Conservation (phyloP, 805 yeast species). For the Sporopachydermia lactativora region DNA sequence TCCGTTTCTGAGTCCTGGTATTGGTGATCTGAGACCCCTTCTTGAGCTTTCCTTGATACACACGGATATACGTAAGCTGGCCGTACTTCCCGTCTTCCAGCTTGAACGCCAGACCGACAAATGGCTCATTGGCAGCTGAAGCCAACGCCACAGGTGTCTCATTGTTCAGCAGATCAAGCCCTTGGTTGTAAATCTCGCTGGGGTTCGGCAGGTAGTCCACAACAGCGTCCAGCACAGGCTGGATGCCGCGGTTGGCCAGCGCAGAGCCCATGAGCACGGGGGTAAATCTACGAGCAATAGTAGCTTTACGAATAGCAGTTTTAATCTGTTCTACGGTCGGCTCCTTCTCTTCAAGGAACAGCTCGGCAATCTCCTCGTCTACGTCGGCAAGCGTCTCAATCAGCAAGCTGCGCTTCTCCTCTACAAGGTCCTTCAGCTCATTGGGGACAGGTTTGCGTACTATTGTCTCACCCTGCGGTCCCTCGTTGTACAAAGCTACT, state of each 20-base stretch:
- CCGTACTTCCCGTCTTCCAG: conserved; percentile 98
- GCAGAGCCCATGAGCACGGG: conserved; percentile 99
- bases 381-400: conserved; percentile 96
- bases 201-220: conserved; percentile 95
- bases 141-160: conserved; percentile 60
- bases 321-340: conserved; percentile 78
- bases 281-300: conserved; percentile 89
- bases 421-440: conserved; percentile 67
- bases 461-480: conserved; percentile 74
- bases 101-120: conserved; percentile 96
- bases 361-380: conserved; percentile 93
- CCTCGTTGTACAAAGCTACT: conserved; percentile 80
- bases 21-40: conserved; percentile 85
- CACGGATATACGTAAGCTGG: conserved; percentile 92
- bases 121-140: conserved; percentile 64
- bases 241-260: conserved; percentile 89
- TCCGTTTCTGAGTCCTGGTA: conserved; percentile 83
- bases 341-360: conserved; percentile 78
- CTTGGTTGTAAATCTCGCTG: conserved; percentile 81
- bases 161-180: conserved; percentile 50
- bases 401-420: conserved; percentile 73
- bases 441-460: conserved; percentile 54
- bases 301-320: conserved; percentile 83
- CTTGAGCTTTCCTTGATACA: conserved; percentile 88
- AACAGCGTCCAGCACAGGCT: conserved; percentile 90